These are phyloP conservation scores for Musa beccarii DNA, from an alignment of 176 grass and related monocot species.

Conservation along the genomic window DNA sequence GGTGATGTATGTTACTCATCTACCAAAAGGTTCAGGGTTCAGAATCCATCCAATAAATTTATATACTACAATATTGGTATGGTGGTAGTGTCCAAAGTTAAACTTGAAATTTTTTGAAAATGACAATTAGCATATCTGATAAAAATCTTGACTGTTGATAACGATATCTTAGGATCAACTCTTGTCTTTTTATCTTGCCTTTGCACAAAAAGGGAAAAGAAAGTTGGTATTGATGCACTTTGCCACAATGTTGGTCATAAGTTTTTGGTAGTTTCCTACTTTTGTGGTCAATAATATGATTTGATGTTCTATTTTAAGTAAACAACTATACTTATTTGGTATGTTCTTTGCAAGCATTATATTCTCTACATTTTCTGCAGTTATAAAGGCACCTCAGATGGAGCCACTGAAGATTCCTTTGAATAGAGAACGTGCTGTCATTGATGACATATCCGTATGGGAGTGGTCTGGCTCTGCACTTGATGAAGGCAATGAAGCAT, in stretches of 20 bases:
- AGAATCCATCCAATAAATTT: too few species aligned
- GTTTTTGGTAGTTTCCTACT: neutral
- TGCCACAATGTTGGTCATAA: neutral
- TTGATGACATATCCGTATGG: slow-evolving; percentile 62
- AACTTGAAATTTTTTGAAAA: too few species aligned
- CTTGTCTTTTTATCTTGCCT: neutral
- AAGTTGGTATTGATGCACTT: neutral
- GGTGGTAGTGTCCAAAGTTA: too few species aligned
- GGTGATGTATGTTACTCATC: too few species aligned
- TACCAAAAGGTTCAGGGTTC: too few species aligned
- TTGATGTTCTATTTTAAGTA: neutral
- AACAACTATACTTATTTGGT: neutral
- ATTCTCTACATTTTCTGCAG: slow-evolving; percentile 26
- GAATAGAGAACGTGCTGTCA: slow-evolving; percentile 11
- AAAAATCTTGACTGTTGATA: too few species aligned
- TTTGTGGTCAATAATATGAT: neutral
- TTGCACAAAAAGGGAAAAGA: neutral
- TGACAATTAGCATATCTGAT: too few species aligned
- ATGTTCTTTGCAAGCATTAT: neutral
- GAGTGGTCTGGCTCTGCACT: slow-evolving; percentile 79
- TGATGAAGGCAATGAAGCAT: slow-evolving; percentile 60
- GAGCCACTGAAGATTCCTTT: slow-evolving; percentile 46
- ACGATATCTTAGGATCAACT: too few species aligned
- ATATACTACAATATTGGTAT: too few species aligned
- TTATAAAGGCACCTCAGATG: slow-evolving; percentile 71